phyloP scores from a whole-genome alignment of 1,284 basidiomycete species.

The Boletellus deceptivus region DNA sequence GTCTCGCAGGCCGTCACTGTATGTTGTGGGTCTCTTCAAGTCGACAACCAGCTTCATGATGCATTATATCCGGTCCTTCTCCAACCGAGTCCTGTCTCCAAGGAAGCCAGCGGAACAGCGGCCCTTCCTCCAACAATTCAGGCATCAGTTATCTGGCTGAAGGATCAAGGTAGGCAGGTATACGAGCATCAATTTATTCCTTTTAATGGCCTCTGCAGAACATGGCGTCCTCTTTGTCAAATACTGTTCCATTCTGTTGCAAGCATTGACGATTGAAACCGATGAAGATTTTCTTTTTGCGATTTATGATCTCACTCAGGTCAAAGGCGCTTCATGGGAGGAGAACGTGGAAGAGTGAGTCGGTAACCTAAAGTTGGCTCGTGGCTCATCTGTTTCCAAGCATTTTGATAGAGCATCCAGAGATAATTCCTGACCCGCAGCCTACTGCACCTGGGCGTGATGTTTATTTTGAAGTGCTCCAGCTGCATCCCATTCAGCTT shows the following conservation, averaged over 20 bases:
- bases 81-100: conserved; percentile 90
- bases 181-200: background rate
- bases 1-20: conserved; percentile 81
- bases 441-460: conserved; percentile 67
- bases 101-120: conserved; percentile 76
- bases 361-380: background rate
- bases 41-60: conserved; percentile 98
- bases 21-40: conserved; percentile 88
- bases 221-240: conserved; percentile 98
- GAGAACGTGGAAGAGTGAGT: conserved; percentile 72
- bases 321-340: conserved; percentile 90
- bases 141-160: conserved; percentile 84
- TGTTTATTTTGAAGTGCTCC: conserved; percentile 96
- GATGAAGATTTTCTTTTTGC: conserved; percentile 98
- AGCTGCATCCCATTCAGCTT: conserved; percentile 92
- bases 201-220: conserved; percentile 44
- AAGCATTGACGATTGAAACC: conserved; percentile 92
- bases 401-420: conserved; percentile 73
- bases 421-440: conserved; percentile 79
- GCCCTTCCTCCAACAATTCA: conserved; percentile 88
- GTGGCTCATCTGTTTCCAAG: conserved; percentile 41
- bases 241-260: conserved; percentile 92
- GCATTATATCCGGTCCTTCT: conserved; percentile 94
- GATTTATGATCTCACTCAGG: conserved; percentile 88
- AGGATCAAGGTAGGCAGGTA: conserved; percentile 75